Evolutionary conservation across 2,329 filamentous ascomycete species (phyloP), one percentile per base, ranked within the genome.

Genomic region (Cercospora brassicicola): DNA sequence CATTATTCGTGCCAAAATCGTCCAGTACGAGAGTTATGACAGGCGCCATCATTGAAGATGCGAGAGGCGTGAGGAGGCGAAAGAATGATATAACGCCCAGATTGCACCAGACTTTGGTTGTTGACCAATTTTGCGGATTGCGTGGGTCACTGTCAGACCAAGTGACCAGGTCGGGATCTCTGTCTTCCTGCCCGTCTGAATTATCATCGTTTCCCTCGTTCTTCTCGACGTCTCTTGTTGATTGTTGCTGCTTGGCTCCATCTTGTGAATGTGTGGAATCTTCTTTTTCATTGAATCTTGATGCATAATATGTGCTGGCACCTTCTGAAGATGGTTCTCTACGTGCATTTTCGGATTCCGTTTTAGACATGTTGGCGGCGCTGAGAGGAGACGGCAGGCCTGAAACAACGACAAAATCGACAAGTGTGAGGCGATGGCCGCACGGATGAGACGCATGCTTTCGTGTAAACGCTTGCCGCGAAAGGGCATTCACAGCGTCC

Each of bases 21-120:
- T 72, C 66, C 82, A 91, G 86, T 0, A 92, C 81, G 4, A 87
- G 79, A 0, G 86, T 85, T 0, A 91, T 86, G 2, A 85, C 88
- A 0, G 90, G 89, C 0, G 89, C 89, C 73, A 92, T 89, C 80
- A 91, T 90, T 10, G 80, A 82, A 4, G 82, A 83, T 1, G 83
- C 86, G 8, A 88, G 78, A 0, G 85, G 83, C 4, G 79, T 81
- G 15, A 85, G 75, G 42, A 86, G 81, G 3, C 81, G 39, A n/a
- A 62, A 48, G 23, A 48, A 62, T 5, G 59, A 62, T 13, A 62
- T 62, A 2, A 51, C 18, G 26, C 36, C 36, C 39, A 62, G 15
- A 13, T 48, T 62, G 26, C 36, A 51, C 71, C 81, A 81, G 74
- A 85, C 86, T 18, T 67, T 68, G 0, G 72, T 72, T 3, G 82